A percentile compares a stretch with the other conserved stretches of the same genome.
Evolutionary conservation across 306 rosid species (phyloP).

Genomic region (Corylus heterophylla): DNA sequence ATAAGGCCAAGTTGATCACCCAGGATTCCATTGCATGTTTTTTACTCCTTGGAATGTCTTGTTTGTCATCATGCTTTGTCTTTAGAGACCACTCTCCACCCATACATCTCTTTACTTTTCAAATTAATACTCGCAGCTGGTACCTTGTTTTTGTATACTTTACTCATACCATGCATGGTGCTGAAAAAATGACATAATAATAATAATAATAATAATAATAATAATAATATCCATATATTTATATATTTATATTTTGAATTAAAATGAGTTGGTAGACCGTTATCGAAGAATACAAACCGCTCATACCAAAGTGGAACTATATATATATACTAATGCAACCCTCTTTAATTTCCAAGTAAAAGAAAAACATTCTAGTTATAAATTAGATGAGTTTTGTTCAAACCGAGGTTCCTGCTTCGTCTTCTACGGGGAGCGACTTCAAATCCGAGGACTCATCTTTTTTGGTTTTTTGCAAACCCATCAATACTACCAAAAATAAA

Average conservation of each 20-base stretch:
- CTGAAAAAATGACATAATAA: not conserved
- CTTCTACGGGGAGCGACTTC: constrained; percentile 29
- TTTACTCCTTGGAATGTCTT: constrained; percentile 53
- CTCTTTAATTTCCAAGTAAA: not conserved
- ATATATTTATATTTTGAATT: too few relatives aligned
- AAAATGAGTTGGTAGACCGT: not conserved
- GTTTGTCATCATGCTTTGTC: constrained; percentile 17
- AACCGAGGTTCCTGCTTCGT: constrained; percentile 41
- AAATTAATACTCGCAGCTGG: not conserved
- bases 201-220: not conserved
- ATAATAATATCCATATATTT: not conserved
- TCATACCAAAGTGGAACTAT: not conserved
- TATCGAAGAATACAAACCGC: not conserved
- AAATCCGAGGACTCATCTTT: constrained; percentile 15
- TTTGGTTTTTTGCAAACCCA: not conserved
- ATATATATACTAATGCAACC: not conserved
- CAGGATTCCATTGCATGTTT: constrained; percentile 53
- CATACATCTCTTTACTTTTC: constrained; percentile 14
- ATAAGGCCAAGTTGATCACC: constrained; percentile 52
- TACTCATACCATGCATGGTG: not conserved
- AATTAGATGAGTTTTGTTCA: constrained; percentile 9
- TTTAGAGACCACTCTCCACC: constrained; percentile 23
- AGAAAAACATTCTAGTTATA: constrained; percentile 11
- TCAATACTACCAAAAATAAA: too few relatives aligned
- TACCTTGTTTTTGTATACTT: not conserved